Evolutionary conservation across 768 basidiomycete species (phyloP).

Genomic region (Pisolithus tinctorius): DNA sequence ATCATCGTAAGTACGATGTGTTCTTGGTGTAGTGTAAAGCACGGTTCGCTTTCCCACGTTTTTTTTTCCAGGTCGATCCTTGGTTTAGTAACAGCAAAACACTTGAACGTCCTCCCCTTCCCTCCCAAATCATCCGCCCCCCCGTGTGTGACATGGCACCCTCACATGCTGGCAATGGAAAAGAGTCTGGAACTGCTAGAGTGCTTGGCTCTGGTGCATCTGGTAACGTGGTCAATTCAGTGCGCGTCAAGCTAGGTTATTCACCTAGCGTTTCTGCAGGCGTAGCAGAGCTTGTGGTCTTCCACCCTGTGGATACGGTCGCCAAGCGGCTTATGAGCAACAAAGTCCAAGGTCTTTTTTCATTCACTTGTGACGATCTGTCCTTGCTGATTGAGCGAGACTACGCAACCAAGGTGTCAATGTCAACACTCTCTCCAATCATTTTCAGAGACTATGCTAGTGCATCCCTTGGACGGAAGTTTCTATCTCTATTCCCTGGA

Average conservation of each 20-base stretch:
- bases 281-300: constrained; percentile 89
- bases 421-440: constrained; percentile 60
- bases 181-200: constrained; percentile 86
- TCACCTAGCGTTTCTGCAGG: constrained; percentile 37
- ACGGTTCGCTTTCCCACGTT: too few species aligned
- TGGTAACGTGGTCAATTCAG: constrained; percentile 40
- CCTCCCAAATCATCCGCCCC: background rate
- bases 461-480: constrained; percentile 57
- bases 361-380: background rate
- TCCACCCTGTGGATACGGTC: constrained; percentile 95
- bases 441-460: constrained; percentile 83
- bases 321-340: constrained; percentile 99
- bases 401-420: constrained; percentile 44
- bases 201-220: constrained; percentile 89
- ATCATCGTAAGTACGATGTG: too few species aligned
- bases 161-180: constrained; percentile 39
- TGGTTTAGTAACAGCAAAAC: background rate
- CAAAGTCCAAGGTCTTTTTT: constrained; percentile 67
- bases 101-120: background rate
- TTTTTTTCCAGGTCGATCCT: too few species aligned
- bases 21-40: too few species aligned
- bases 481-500: constrained; percentile 94
- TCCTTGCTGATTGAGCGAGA: background rate
- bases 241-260: background rate
- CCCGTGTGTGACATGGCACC: constrained; percentile 38